A percentile compares a stretch with the other conserved stretches of the same genome.
phyloP scores from a whole-genome alignment of 805 yeast genomes.

The Metschnikowia amazonensis region DNA sequence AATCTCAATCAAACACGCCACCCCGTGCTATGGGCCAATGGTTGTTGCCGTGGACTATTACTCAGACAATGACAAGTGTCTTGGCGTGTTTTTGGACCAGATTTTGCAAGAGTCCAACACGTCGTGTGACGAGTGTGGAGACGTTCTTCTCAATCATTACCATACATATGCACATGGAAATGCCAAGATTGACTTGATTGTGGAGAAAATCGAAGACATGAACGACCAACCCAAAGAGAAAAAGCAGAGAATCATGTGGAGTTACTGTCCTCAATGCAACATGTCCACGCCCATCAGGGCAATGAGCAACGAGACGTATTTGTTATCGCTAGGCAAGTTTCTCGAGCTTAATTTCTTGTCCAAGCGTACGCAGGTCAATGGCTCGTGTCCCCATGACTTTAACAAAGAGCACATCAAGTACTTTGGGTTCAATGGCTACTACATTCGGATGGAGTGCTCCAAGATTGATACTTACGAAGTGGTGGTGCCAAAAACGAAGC shows the following conservation, averaged over 20 bases:
- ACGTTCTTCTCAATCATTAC: constrained; percentile 66
- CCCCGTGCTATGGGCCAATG: constrained; percentile 92
- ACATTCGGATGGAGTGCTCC: constrained; percentile 75
- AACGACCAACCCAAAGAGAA: constrained; percentile 22
- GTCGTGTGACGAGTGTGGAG: constrained; percentile 79
- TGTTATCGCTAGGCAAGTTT: constrained; percentile 89
- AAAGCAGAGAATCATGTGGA: constrained; percentile 81
- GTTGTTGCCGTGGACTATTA: constrained; percentile 81
- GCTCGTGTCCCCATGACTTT: constrained; percentile 70
- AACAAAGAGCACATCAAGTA: constrained; percentile 78
- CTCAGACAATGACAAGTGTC: constrained; percentile 83
- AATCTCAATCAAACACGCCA: constrained; percentile 77
- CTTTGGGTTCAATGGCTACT: constrained; percentile 75
- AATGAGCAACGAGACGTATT: constrained; percentile 85
- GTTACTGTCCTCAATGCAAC: constrained; percentile 78
- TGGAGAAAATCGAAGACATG: constrained; percentile 47
- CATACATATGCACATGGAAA: constrained; percentile 85
- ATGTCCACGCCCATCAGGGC: constrained; percentile 71
- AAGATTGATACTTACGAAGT: constrained; percentile 75
- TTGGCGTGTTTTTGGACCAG: constrained; percentile 86
- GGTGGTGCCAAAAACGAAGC: constrained; percentile 66
- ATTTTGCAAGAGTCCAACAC: constrained; percentile 62
- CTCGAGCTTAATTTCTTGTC: constrained; percentile 81
- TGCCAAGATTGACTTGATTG: constrained; percentile 73
- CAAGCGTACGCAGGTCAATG: constrained; percentile 34